Evolutionary conservation across 2,329 filamentous ascomycete species (phyloP).

Genomic region (Clarireedia hainanense): DNA sequence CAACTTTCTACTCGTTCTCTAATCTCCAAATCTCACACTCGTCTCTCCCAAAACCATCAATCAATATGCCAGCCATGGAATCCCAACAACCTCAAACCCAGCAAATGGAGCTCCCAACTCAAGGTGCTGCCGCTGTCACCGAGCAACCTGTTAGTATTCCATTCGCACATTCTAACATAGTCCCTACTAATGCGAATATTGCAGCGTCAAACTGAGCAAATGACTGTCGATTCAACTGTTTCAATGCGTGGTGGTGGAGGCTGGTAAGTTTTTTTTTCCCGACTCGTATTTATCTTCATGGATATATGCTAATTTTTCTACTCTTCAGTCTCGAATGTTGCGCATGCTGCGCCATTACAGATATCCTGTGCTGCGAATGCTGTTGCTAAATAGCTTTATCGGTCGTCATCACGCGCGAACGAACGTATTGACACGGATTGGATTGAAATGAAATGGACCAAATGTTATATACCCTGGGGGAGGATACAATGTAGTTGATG

Average conservation of each 20-base stretch:
- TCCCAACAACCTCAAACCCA: slow-evolving; percentile 8
- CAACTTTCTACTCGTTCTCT: no score
- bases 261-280: not conserved
- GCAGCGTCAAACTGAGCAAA: slow-evolving; percentile 7
- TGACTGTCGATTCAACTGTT: slow-evolving; percentile 1
- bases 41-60: not conserved
- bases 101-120: slow-evolving; percentile 7
- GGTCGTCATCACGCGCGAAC: not conserved
- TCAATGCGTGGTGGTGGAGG: slow-evolving; percentile 4
- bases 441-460: not conserved
- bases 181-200: not conserved
- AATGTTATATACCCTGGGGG: not conserved
- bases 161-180: no score
- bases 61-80: slow-evolving; percentile 8
- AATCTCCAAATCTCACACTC: not conserved
- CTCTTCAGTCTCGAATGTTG: not conserved
- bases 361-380: slow-evolving; percentile 6
- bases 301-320: not conserved
- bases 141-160: slow-evolving; percentile 8
- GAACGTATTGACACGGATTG: not conserved
- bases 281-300: not conserved
- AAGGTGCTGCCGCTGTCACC: slow-evolving; percentile 1
- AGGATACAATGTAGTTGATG: not conserved
- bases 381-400: not conserved
- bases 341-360: slow-evolving; percentile 7